A percentile compares a stretch with the other conserved stretches of the same genome.
phyloP scores from a whole-genome alignment of 2,329 filamentous ascomycete species.

The Plectosphaerella plurivora region DNA sequence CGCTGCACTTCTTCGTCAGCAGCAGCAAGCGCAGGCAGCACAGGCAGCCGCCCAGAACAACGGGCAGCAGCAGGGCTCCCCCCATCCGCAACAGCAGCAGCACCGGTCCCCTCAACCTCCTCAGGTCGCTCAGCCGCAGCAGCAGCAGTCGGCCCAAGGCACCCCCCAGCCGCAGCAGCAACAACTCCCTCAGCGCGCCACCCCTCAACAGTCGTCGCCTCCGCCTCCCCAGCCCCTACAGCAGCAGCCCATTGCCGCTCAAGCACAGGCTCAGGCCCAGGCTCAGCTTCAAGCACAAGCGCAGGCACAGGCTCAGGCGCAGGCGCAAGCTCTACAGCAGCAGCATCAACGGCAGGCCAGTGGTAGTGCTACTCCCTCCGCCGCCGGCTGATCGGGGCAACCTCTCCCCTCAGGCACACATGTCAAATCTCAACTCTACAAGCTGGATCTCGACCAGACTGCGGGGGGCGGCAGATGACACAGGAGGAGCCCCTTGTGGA shows the following conservation, averaged over 20 bases:
- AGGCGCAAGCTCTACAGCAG: slow-evolving; percentile 8
- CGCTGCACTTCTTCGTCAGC: slow-evolving; percentile 52
- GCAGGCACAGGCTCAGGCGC: slow-evolving; percentile 3
- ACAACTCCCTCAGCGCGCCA: slow-evolving; percentile 4
- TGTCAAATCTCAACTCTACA: too few species aligned
- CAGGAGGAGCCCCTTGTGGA: too few species aligned
- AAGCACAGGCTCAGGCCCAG: slow-evolving; percentile 18
- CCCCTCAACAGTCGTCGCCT: slow-evolving; percentile 18
- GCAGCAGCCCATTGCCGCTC: slow-evolving; percentile 16
- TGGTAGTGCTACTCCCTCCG: slow-evolving; percentile 33
- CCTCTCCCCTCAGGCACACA: too few species aligned
- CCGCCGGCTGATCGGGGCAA: neutral
- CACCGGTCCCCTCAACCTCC: slow-evolving; percentile 9
- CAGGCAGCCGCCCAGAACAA: slow-evolving; percentile 21
- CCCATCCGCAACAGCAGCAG: slow-evolving; percentile 17
- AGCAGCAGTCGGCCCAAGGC: slow-evolving; percentile 5
- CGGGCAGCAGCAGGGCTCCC: slow-evolving; percentile 18
- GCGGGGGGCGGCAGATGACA: too few species aligned
- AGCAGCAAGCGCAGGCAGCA: slow-evolving; percentile 42
- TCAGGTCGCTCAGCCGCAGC: slow-evolving; percentile 4
- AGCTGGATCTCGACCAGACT: too few species aligned
- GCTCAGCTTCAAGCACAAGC: neutral
- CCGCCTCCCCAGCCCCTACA: slow-evolving; percentile 18
- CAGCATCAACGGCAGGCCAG: slow-evolving; percentile 28
- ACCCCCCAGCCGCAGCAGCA: slow-evolving; percentile 5